phyloP scores from a whole-genome alignment of 2,329 filamentous ascomycete species.

The Fusarium sp. region DNA sequence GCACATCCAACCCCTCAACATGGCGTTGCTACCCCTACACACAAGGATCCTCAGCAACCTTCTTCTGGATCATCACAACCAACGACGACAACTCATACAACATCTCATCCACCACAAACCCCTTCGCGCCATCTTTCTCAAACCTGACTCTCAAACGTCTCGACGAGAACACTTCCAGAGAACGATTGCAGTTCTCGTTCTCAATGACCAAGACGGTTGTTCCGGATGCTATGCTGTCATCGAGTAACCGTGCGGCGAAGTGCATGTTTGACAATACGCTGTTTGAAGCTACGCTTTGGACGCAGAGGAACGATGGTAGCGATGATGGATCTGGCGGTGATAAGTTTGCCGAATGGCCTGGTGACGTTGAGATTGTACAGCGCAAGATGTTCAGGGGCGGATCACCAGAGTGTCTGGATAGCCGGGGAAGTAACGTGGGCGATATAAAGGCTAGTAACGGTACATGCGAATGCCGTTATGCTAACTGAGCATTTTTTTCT shows the following conservation, averaged over 20 bases:
- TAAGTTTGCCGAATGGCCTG: constrained; percentile 65
- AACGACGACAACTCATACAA: constrained; percentile 57
- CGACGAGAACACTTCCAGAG: constrained; percentile 59
- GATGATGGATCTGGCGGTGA: constrained; percentile 19
- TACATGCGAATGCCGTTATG: constrained; percentile 56
- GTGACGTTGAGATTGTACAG: constrained; percentile 67
- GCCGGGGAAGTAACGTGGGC: constrained; percentile 52
- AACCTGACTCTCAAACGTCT: constrained; percentile 63
- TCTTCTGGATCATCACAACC: constrained; percentile 70
- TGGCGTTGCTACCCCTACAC: constrained; percentile 73
- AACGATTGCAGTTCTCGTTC: constrained; percentile 70
- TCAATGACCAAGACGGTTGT: constrained; percentile 64
- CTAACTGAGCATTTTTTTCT: constrained; percentile 33
- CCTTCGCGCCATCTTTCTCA: constrained; percentile 67
- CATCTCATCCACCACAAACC: constrained; percentile 67
- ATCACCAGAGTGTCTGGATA: constrained; percentile 66
- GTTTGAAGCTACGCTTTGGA: constrained; percentile 71
- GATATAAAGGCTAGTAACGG: constrained; percentile 53
- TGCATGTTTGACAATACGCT: constrained; percentile 70
- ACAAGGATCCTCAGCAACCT: constrained; percentile 59
- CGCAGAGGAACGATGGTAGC: constrained; percentile 51
- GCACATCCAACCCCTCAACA: constrained; percentile 67
- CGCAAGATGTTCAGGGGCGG: constrained; percentile 54
- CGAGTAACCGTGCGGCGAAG: constrained; percentile 58
- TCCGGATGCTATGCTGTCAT: constrained; percentile 58